Evolutionary conservation across 2,329 filamentous ascomycete species (phyloP), one percentile per base, ranked within the genome.

Genomic region (Diaporthe nobilis): DNA sequence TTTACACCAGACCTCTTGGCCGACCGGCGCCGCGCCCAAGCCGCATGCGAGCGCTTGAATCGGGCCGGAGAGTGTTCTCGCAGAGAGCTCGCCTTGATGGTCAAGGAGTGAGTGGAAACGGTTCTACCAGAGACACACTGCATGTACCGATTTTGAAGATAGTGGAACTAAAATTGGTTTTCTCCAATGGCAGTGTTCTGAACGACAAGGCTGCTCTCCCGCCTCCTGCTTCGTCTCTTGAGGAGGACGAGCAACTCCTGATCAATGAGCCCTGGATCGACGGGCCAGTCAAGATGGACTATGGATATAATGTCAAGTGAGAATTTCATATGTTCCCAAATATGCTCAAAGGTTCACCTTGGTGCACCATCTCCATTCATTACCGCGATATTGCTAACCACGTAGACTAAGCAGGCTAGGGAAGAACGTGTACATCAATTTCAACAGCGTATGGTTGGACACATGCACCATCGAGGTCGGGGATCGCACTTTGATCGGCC

Each of bases 1-100:
- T 96, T 95, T 81, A 90, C 90, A 0, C 92, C 94, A 0, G 89
- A 93, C 53, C 85, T 97, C 5, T 84, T 90, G 4, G 90, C 88
- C 1, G 92, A 88, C 53, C 90, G 94, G n/a, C 84, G 85, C n/a
- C 51, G 51, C 17, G 51, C 51, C n/a, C 51, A 55, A 28, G 51
- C 51, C 51, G 51, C 51, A 3, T 55, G 51, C 12, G 51, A 55
- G 15, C 51, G 51, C 51, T 3, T 55, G 1, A 55, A 55, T 55
- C 51, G 51, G 51, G 51, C 51, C 25, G 51, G 51, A 5, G 51
- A 55, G 51, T 55, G 51, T 15, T 55, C n/a, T 55, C 51, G 51
- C 51, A 55, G 51, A 28, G 51, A 55, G 51, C 51, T 55, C 51
- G 51, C 51, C 51, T 55, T 55, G 1, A 28, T 55, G 51, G 51